Base-by-base conservation (phyloP, 1,284 basidiomycete species). In the Papiliotrema flavescens region DNA sequence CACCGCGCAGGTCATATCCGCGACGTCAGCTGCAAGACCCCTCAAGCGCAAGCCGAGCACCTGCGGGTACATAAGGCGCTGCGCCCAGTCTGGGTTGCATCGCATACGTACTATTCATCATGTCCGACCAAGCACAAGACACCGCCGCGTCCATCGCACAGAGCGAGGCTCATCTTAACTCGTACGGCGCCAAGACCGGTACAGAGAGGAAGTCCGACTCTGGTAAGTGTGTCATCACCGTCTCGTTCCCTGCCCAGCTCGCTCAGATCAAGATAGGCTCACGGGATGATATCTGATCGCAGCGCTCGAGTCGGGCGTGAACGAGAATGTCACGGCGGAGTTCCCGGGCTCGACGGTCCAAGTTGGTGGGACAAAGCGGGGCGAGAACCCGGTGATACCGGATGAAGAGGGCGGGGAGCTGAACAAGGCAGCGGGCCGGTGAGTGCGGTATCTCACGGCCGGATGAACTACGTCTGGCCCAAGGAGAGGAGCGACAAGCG, bases 341-440 rank as follows among this genome's bases (percentile, higher is more conserved):
- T 67, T 67, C 54, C 63, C 63, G 7, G 65, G 65, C 35, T 58
- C 65, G 11, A 63, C 61, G 14, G 65, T 67, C 13, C 65, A 67
- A 43, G 55, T 67, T 15, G 65, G 65, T 34, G 65, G 65, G 22
- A 63, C 61, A 3, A 57, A 55, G 40, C 57, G 65, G 15, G 65
- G 65, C 19, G 63, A 67, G 51, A 64, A 67, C 55, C 65, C 65
- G 2, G 48, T 55, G 9, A 63, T 67, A 37, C 65, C 65, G 3
- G 57, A 60, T 47, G 65, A 67, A 44, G 65, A 63, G 44, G 65
- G 65, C 23, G 65, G 65, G 15, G 65, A 63, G 43, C 14, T 59
- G 28, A 61, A 60, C 57, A 64, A 63, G 56, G 17, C 50, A 15
- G 57, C 65, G 42, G 65, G 65, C n/a, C 49, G 57, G 65, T 67